phyloP scores from a whole-genome alignment of 2,329 filamentous ascomycete species.

The Aspergillus sp. region DNA sequence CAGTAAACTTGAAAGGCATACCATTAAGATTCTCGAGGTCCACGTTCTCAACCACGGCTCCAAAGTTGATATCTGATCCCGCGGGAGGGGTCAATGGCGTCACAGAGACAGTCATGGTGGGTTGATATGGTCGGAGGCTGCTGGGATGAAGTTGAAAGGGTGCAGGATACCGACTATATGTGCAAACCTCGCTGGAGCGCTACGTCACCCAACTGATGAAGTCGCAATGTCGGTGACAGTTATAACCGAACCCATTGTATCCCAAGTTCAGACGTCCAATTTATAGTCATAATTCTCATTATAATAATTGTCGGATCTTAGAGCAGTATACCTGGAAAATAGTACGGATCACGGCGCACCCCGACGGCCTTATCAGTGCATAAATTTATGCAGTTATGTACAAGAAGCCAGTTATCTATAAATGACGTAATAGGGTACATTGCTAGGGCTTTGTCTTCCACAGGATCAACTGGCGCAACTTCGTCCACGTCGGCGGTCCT shows the following conservation, averaged over 20 bases:
- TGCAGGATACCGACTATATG: too few relatives aligned
- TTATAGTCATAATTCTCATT: too few relatives aligned
- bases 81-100: constrained; percentile 14
- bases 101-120: neutral
- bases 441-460: neutral
- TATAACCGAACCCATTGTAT: too few relatives aligned
- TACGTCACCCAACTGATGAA: too few relatives aligned
- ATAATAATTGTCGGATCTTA: too few relatives aligned
- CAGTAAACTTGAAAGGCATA: constrained; percentile 30
- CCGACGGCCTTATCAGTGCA: neutral
- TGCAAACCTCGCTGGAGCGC: too few relatives aligned
- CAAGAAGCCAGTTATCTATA: too few relatives aligned
- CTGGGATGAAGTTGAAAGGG: too few relatives aligned
- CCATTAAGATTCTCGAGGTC: constrained; percentile 56
- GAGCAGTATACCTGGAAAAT: neutral
- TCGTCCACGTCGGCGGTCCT: constrained; percentile 23
- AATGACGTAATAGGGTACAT: neutral
- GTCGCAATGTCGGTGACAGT: too few relatives aligned
- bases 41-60: constrained; percentile 50
- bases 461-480: constrained; percentile 16
- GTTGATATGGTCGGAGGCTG: too few relatives aligned
- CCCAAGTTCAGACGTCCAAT: too few relatives aligned
- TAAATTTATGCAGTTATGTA: too few relatives aligned
- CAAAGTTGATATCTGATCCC: constrained; percentile 47
- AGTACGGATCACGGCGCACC: neutral